A percentile compares a stretch with the other conserved stretches of the same genome.
Evolutionary conservation across 2,329 filamentous ascomycete genomes (phyloP).

Genomic region (Aureobasidium sp.): DNA sequence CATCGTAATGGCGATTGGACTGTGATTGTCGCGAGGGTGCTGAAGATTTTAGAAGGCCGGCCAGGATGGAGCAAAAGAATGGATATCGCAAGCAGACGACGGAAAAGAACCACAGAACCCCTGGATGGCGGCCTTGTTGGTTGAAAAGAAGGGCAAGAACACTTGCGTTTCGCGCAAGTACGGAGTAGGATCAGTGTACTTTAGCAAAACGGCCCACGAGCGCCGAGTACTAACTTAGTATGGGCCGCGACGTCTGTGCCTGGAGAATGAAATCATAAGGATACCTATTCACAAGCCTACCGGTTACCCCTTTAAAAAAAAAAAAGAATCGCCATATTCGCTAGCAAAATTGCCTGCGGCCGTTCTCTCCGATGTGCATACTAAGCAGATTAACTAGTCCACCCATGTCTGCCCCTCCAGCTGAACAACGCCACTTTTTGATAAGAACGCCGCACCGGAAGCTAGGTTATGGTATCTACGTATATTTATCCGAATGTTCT

Average conservation of each 20-base stretch:
- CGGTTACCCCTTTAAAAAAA: neutral
- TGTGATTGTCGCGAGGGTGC: neutral
- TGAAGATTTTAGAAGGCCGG: neutral
- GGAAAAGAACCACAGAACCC: neutral
- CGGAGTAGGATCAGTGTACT: neutral
- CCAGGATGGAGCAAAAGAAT: neutral
- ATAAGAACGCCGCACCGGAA: neutral
- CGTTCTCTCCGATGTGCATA: neutral
- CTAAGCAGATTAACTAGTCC: constrained; percentile 1
- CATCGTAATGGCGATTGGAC: neutral
- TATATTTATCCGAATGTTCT: neutral
- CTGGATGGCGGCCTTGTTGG: neutral
- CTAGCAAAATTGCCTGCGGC: neutral
- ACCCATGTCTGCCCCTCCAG: neutral
- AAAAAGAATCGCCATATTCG: neutral
- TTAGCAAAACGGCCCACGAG: constrained; percentile 1
- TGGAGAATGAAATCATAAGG: neutral
- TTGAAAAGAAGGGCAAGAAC: neutral
- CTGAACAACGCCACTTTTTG: neutral
- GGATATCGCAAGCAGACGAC: neutral
- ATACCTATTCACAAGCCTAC: neutral
- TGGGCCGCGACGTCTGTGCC: constrained; percentile 7
- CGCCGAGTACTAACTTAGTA: neutral
- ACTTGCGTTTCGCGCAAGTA: constrained; percentile 7
- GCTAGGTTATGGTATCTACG: no score